A percentile compares a stretch with the other conserved stretches of the same genome.
These are phyloP conservation scores for Mallotus japonicus DNA, from an alignment of 441 rosid species.

Conservation along the genomic window DNA sequence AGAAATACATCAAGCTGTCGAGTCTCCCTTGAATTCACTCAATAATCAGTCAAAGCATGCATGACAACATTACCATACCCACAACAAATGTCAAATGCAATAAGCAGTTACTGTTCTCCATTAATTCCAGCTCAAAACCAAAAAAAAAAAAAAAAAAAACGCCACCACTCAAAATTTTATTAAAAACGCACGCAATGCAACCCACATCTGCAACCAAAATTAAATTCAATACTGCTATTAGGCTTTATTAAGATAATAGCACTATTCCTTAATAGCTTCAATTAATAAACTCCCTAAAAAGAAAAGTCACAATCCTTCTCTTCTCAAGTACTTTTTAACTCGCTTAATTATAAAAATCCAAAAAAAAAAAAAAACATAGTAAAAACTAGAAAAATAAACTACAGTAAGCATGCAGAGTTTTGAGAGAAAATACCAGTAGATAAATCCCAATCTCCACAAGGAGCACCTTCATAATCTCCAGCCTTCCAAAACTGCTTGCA, in stretches of 20 bases:
- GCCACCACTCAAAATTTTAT: too few species aligned
- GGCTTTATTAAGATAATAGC: neutral
- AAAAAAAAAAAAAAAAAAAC: neutral
- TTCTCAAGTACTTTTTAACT: neutral
- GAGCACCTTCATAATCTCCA: constrained; percentile 71
- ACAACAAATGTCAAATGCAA: neutral
- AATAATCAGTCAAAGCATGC: neutral
- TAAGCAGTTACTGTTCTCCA: neutral
- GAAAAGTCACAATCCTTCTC: neutral
- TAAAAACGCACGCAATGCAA: neutral
- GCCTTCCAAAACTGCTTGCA: constrained; percentile 92
- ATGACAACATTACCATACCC: neutral
- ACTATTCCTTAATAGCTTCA: neutral
- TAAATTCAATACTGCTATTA: neutral
- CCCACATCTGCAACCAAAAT: neutral
- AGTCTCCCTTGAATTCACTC: neutral
- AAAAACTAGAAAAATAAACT: neutral
- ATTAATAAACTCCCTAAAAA: neutral
- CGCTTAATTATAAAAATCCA: neutral
- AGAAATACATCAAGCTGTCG: neutral
- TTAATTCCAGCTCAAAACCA: neutral
- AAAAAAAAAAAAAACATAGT: neutral
- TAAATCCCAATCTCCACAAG: constrained; percentile 51
- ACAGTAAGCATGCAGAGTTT: neutral
- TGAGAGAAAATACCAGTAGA: constrained; percentile 36